Base-by-base conservation (phyloP, 306 rosid species). In the Astragalus glycyphyllos region DNA sequence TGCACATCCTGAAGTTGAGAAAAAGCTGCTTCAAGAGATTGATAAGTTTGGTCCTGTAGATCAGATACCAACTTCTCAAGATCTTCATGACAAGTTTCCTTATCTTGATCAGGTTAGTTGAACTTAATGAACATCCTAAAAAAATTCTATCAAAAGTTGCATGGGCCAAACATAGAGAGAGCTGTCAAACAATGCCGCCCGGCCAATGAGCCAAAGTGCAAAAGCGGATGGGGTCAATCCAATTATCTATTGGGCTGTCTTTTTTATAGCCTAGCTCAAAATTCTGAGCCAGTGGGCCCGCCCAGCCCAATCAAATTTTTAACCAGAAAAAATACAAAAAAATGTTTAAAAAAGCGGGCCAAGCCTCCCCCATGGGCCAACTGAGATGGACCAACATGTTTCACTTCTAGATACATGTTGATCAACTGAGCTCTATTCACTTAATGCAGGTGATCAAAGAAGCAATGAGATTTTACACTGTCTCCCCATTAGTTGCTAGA, bases 401-500 rank as follows among this genome's bases (percentile, higher is more conserved):
- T n/a, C n/a, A n/a, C n/a, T n/a, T n/a, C n/a, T n/a, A n/a, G n/a
- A n/a, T n/a, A n/a, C n/a, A n/a, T n/a, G n/a, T n/a, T n/a, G n/a
- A n/a, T n/a, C n/a, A n/a, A n/a, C n/a, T n/a, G n/a, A n/a, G 34
- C 5, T 73, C 11, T 37, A 11, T 72, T 71, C 16, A 32, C 14
- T 58, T 12, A 48, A 23, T 61, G 86, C 87, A 94, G 99, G 92
- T 91, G 76, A 82, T 95, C 68, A 95, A 91, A 74, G 99, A 91
- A 77, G 77, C 96, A 7, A 95, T 91, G 97, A 87, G 97, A 67
- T 82, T 55, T 75, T 91, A 86, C 81, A 46, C 76, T 5, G 97
- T 85, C 64, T 95, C 99, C 11, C 99, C 99, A 13, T 71, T 95
- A 58, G 86, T 95, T 77, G 99, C 97, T 10, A 86, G 99, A 82